Conservation (phyloP, 371 early-diverging fungal species). For the Zancudomyces culisetae region DNA sequence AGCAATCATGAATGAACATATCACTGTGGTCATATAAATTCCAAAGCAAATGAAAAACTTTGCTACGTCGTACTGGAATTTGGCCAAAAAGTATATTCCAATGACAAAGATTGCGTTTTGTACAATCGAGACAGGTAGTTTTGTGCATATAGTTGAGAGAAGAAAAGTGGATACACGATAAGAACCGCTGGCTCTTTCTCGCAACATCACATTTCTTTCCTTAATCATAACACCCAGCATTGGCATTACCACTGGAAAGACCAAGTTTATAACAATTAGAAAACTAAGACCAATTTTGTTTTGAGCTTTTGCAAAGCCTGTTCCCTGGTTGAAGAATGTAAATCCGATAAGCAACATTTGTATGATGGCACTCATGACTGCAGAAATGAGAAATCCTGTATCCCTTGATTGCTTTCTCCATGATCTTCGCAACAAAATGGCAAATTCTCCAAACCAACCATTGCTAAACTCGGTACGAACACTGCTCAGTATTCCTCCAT, state of each 20-base stretch:
- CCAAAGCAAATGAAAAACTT: conserved; percentile 18
- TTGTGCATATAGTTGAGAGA: conserved; percentile 3
- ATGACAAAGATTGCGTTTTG: conserved; percentile 7
- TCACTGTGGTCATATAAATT: conserved; percentile 5
- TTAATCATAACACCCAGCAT: conserved; percentile 14
- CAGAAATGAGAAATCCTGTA: conserved; percentile 8
- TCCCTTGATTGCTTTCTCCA: conserved; percentile 14
- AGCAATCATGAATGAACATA: conserved; percentile 15
- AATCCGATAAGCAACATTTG: conserved; percentile 14
- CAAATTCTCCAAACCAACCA: conserved; percentile 13
- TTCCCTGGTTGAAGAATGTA: conserved; percentile 18
- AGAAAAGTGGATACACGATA: conserved; percentile 21
- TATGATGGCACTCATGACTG: conserved; percentile 6
- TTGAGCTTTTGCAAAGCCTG: conserved; percentile 13
- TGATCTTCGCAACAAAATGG: conserved; percentile 10
- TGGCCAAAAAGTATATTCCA: conserved; percentile 19
- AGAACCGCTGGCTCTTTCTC: conserved; percentile 17
- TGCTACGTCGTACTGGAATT: conserved; percentile 14
- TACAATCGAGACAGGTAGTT: conserved; percentile 10
- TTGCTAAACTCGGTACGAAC: no score
- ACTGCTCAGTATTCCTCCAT: no score
- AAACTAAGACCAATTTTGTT: conserved; percentile 21
- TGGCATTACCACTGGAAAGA: conserved; percentile 17
- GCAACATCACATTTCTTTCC: conserved; percentile 12
- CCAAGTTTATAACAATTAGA: conserved; percentile 8